Conservation (phyloP, 2,329 filamentous ascomycete species). For the Penicillium sp. region DNA sequence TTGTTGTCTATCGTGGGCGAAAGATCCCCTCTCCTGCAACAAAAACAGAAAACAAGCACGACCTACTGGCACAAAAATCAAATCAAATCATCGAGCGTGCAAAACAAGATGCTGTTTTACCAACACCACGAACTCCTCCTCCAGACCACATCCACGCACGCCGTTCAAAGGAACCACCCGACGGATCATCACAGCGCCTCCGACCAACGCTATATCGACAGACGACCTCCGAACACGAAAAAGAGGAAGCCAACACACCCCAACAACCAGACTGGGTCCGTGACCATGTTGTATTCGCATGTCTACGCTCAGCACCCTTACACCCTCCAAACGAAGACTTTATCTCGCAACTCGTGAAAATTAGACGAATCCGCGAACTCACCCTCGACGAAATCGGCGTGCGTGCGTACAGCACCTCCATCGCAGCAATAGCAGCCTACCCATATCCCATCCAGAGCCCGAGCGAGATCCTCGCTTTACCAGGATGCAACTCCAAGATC, state of each 20-base stretch:
- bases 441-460: slow-evolving; percentile 55
- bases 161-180: slow-evolving; percentile 23
- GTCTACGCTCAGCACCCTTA: slow-evolving; percentile 71
- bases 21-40: slow-evolving; percentile 34
- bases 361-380: slow-evolving; percentile 68
- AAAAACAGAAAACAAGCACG: not conserved
- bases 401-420: slow-evolving; percentile 81
- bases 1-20: slow-evolving; percentile 52
- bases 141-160: slow-evolving; percentile 16
- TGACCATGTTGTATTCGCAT: slow-evolving; percentile 68
- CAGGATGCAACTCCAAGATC: slow-evolving; percentile 79
- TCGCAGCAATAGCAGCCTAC: slow-evolving; percentile 80
- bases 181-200: slow-evolving; percentile 21
- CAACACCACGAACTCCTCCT: slow-evolving; percentile 4
- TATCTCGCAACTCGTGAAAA: slow-evolving; percentile 69
- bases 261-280: slow-evolving; percentile 67
- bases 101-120: slow-evolving; percentile 46
- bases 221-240: slow-evolving; percentile 78
- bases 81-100: slow-evolving; percentile 53
- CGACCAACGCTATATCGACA: slow-evolving; percentile 58
- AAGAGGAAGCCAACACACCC: slow-evolving; percentile 63
- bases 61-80: slow-evolving; percentile 5
- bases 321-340: slow-evolving; percentile 72
- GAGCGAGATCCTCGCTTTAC: slow-evolving; percentile 55
- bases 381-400: slow-evolving; percentile 75